Conservation (phyloP, 768 basidiomycete genomes). For the Favolaschia claudopus region DNA sequence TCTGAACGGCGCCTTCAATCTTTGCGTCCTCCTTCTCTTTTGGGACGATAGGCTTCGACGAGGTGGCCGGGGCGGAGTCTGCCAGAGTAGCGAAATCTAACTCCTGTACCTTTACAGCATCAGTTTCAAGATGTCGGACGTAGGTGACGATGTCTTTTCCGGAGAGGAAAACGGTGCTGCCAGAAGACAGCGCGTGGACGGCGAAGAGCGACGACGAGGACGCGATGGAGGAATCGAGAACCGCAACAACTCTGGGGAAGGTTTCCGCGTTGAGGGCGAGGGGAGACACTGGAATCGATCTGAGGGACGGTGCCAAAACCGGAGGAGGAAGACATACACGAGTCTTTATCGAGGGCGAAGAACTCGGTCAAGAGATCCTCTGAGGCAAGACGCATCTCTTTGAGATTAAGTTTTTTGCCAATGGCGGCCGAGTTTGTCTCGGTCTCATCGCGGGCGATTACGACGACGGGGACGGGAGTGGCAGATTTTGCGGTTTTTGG, state of each 20-base stretch:
- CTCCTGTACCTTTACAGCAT: slow-evolving; percentile 68
- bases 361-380: slow-evolving; percentile 89
- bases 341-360: slow-evolving; percentile 85
- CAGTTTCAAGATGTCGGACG: slow-evolving; percentile 74
- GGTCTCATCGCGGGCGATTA: slow-evolving; percentile 86
- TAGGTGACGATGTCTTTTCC: slow-evolving; percentile 80
- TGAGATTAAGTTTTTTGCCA: slow-evolving; percentile 81
- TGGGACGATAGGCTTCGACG: slow-evolving; percentile 44
- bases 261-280: slow-evolving; percentile 71
- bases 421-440: slow-evolving; percentile 81
- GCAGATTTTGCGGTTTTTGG: slow-evolving; percentile 95
- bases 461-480: slow-evolving; percentile 83
- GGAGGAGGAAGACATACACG: slow-evolving; percentile 61
- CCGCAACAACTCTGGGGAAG: slow-evolving; percentile 75
- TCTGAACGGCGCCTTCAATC: slow-evolving; percentile 88
- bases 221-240: slow-evolving; percentile 84
- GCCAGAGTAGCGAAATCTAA: slow-evolving; percentile 77
- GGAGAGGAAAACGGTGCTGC: slow-evolving; percentile 77
- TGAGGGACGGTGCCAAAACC: slow-evolving; percentile 8
- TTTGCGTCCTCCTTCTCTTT: slow-evolving; percentile 80
- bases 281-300: slow-evolving; percentile 72
- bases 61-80: slow-evolving; percentile 41
- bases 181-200: slow-evolving; percentile 76
- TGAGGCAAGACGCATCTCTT: slow-evolving; percentile 86
- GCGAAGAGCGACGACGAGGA: slow-evolving; percentile 73